Conservation (phyloP, 768 basidiomycete species). For the Boletus barrowsii region DNA sequence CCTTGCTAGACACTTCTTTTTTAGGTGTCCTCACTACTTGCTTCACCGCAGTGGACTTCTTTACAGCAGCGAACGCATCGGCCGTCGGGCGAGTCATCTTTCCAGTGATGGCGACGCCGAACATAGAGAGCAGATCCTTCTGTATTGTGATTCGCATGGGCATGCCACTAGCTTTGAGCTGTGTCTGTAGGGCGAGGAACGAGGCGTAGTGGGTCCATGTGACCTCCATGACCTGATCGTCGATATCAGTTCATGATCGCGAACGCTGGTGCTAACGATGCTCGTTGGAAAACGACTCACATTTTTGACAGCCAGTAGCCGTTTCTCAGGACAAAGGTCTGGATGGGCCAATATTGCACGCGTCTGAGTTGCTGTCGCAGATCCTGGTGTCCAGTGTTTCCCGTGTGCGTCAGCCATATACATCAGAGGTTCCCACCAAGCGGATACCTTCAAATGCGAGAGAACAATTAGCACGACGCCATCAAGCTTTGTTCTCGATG, state of each 20-base stretch:
- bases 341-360: neutral
- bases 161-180: neutral
- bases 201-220: neutral
- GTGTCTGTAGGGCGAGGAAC: neutral
- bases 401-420: neutral
- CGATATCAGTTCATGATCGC: neutral
- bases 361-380: neutral
- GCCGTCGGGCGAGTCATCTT: neutral
- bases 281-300: too few relatives aligned
- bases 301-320: too few relatives aligned
- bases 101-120: neutral
- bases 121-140: neutral
- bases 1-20: too few relatives aligned
- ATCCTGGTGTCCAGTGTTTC: neutral
- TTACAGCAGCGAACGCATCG: too few relatives aligned
- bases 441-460: neutral
- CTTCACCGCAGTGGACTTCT: neutral
- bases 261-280: too few relatives aligned
- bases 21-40: neutral
- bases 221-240: neutral
- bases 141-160: neutral
- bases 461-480: neutral
- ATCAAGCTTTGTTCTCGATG: too few relatives aligned
- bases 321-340: neutral
- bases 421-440: neutral